Evolutionary conservation across 176 grass and related monocot genomes (phyloP).

Genomic region (Neostapfia colusana): DNA sequence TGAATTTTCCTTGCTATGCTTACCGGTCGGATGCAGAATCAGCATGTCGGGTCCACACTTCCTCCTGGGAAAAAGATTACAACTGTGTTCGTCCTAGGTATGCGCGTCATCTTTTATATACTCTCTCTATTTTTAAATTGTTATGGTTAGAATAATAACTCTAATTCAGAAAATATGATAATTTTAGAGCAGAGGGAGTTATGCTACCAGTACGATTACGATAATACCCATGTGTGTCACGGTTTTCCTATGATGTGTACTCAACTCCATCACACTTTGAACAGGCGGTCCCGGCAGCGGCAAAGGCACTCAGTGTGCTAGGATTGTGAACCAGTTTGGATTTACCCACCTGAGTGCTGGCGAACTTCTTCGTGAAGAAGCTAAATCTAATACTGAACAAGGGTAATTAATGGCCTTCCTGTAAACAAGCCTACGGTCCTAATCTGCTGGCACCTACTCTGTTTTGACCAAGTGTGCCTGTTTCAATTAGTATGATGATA

Average conservation of each 20-base stretch:
- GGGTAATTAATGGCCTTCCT: constrained; percentile 35
- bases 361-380: constrained; percentile 61
- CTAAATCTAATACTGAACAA: constrained; percentile 51
- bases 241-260: neutral
- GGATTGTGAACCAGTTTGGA: constrained; percentile 58
- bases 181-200: no score
- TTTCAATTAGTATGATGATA: constrained; percentile 58
- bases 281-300: constrained; percentile 71
- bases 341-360: constrained; percentile 70
- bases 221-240: neutral
- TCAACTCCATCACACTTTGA: no score
- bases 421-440: neutral
- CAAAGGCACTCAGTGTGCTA: constrained; percentile 71
- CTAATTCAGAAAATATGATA: no score
- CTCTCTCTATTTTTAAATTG: no score
- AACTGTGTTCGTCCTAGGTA: constrained; percentile 65
- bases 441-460: neutral
- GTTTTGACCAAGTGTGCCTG: constrained; percentile 19
- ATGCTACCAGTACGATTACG: no score
- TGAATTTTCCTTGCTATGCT: neutral
- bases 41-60: neutral
- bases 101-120: neutral
- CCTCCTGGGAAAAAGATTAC: constrained; percentile 50
- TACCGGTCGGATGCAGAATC: constrained; percentile 35
- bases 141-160: no score